Evolutionary conservation across 2,329 filamentous ascomycete species (phyloP).

Genomic region (Penicillium sp.): DNA sequence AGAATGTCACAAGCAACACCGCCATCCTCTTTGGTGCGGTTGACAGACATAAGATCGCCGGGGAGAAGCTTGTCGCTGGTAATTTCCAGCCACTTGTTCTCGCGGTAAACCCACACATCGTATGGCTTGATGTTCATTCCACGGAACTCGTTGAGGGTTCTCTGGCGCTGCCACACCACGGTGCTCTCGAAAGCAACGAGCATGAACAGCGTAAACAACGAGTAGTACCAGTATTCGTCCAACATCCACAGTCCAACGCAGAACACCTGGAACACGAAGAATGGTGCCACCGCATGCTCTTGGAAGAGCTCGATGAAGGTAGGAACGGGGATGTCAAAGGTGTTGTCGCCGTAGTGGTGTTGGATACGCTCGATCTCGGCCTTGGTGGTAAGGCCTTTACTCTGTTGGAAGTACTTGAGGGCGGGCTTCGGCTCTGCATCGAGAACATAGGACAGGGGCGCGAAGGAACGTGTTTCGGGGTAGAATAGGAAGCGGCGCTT

Average conservation of each 20-base stretch:
- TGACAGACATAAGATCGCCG: conserved; percentile 88
- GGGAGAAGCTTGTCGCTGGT: conserved; percentile 89
- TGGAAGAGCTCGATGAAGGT: conserved; percentile 95
- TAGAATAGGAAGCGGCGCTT: conserved; percentile 94
- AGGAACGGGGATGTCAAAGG: conserved; percentile 96
- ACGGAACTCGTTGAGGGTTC: conserved; percentile 92
- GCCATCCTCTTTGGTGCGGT: conserved; percentile 92
- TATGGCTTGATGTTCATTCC: conserved; percentile 99
- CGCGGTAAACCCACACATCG: conserved; percentile 84
- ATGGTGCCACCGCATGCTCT: conserved; percentile 96
- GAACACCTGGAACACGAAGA: conserved; percentile 99
- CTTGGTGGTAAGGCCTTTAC: conserved; percentile 69
- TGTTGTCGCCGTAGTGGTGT: conserved; percentile 93
- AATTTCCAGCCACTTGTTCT: conserved; percentile 83
- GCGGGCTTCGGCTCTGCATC: conserved; percentile 80
- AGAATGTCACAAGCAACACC: conserved; percentile 98
- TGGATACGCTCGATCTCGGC: conserved; percentile 77
- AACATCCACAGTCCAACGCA: conserved; percentile 98
- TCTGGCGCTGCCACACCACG: conserved; percentile 97
- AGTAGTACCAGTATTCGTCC: conserved; percentile 99
- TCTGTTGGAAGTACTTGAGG: conserved; percentile 75
- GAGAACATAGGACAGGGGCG: conserved; percentile 77
- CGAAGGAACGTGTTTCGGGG: conserved; percentile 68
- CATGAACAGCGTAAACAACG: conserved; percentile 98
- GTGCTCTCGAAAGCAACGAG: conserved; percentile 96